Conservation (phyloP, 352 stramenopile genomes). For the Thalassiosira livingstoniorum region DNA sequence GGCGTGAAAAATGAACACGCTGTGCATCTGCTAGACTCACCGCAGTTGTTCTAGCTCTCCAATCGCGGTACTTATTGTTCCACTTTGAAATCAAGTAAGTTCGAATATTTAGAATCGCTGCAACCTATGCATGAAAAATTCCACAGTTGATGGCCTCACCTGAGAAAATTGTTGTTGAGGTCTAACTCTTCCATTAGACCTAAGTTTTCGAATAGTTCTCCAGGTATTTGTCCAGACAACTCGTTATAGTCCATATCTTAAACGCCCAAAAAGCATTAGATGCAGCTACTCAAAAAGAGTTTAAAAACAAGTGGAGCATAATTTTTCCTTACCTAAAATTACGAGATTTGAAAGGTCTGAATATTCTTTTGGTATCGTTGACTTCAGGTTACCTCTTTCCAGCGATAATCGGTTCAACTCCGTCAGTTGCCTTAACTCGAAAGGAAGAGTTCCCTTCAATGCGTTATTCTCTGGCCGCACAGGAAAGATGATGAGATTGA, state of each 20-base stretch:
- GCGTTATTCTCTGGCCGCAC: slow-evolving; percentile 52
- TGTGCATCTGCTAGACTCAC: too few species aligned
- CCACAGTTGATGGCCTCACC: background rate
- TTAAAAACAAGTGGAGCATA: too few species aligned
- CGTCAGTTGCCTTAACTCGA: slow-evolving; percentile 43
- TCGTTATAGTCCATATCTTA: slow-evolving; percentile 59
- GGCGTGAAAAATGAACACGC: too few species aligned
- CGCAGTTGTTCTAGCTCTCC: slow-evolving; percentile 52
- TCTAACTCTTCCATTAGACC: slow-evolving; percentile 50
- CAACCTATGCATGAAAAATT: slow-evolving; percentile 5
- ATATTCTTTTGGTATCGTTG: slow-evolving; percentile 48
- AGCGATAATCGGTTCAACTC: slow-evolving; percentile 51
- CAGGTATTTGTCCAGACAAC: slow-evolving; percentile 56
- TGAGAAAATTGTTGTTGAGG: slow-evolving; percentile 53
- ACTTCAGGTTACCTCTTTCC: slow-evolving; percentile 51
- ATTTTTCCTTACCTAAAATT: slow-evolving; percentile 48
- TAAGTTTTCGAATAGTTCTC: slow-evolving; percentile 51
- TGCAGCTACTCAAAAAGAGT: background rate
- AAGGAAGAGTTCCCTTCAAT: slow-evolving; percentile 52
- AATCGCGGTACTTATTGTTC: slow-evolving; percentile 57
- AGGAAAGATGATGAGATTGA: slow-evolving; percentile 8
- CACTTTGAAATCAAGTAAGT: slow-evolving; percentile 15
- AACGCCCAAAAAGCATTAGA: background rate
- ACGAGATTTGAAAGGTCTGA: slow-evolving; percentile 48
- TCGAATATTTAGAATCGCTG: background rate